Base-by-base conservation (phyloP, 1,284 basidiomycete genomes). In the Ustilago sp. region DNA sequence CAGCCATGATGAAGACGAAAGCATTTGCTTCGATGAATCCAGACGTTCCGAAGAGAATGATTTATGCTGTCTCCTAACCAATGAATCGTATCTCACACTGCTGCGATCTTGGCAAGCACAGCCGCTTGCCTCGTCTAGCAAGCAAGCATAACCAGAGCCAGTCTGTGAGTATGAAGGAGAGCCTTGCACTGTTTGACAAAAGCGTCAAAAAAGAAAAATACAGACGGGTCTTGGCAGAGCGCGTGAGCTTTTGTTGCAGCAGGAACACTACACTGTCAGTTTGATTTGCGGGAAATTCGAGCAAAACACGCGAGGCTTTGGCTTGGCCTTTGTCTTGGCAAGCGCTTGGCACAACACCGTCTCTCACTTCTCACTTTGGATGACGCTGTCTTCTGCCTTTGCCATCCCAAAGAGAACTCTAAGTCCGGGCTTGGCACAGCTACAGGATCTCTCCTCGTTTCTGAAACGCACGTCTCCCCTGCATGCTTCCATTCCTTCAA, bases 261-360 rank as follows among this genome's bases (percentile, higher is more conserved):
- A 45, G 39, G 39, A 53, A 51, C 39, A 41, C 28, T 4, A n/a
- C 3, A n/a, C 13, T 28, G 23, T 28, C 23, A 28, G 23, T 55
- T 55, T 39, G 9, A 9, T 39, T 4, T 39, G 38, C 15, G 48
- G 15, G 31, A 28, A 50, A 50, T 31, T 31, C 28, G 28, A 50
- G 32, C n/a, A 45, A 45, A 45, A 45, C 43, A 47, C 17, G 53
- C 53, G 53, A 56, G 36, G 43, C 41, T 19, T 38, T 28, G 57
- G 23, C 59, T 72, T 60, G 69, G 58, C 62, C 50, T 48, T 56
- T 52, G 55, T 55, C 69, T 72, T 72, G 69, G 69, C 69, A 53
- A 12, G 48, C 45, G 63, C 63, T 72, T 72, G 69, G 69, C 69
- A 67, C 48, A 57, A 63, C 43, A 55, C 45, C 17, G 4, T n/a